phyloP scores from a whole-genome alignment of 1,284 basidiomycete species.

The Ganoderma multipileum region DNA sequence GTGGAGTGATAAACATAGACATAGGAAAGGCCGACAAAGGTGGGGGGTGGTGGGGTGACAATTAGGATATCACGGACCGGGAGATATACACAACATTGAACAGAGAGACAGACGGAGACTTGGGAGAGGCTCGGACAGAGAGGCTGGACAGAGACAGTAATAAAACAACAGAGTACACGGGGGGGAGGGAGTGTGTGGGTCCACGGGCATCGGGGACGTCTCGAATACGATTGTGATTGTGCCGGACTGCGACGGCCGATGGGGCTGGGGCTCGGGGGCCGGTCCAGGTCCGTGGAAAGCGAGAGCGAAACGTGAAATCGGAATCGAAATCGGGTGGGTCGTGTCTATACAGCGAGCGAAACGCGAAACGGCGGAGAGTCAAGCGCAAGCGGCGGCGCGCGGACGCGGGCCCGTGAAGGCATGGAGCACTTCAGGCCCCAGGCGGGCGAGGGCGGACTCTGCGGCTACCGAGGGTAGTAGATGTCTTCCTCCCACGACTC shows the following conservation, averaged over 20 bases:
- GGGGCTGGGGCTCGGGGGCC: background rate
- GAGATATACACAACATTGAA: background rate
- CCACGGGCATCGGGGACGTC: background rate
- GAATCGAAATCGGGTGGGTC: background rate
- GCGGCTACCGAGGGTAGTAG: conserved; percentile 36
- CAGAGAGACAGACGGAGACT: background rate
- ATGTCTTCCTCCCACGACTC: conserved; percentile 37
- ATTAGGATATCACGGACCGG: conserved; percentile 2
- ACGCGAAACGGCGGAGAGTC: background rate
- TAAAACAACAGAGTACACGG: background rate
- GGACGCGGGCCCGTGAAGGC: conserved; percentile 1
- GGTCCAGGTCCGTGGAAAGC: background rate
- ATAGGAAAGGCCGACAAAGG: background rate
- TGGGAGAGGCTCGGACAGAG: background rate
- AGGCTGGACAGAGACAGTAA: background rate
- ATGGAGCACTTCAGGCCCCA: background rate
- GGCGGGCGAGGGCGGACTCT: background rate
- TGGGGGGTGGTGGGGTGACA: background rate
- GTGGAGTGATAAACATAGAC: background rate
- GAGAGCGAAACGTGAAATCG: background rate
- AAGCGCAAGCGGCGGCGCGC: background rate
- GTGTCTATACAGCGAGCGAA: background rate
- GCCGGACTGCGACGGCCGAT: background rate
- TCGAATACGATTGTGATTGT: background rate
- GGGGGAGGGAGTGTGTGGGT: background rate